Percentiles rank a stretch among this genome's conserved stretches.
Conservation (phyloP, 768 basidiomycete species). For the Tephrocybe sp. region DNA sequence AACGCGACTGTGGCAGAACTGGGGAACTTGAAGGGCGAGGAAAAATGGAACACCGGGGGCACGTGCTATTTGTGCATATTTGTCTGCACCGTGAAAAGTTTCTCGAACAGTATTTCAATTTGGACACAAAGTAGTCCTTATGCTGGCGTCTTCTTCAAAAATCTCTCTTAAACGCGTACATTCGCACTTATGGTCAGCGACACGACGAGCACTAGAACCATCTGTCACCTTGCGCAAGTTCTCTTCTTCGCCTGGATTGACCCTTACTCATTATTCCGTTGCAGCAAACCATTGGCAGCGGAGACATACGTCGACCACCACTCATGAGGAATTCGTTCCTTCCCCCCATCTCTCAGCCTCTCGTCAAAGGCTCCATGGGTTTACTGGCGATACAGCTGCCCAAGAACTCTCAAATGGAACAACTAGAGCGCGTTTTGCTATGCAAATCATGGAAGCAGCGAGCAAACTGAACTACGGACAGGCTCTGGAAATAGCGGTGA, state of each 20-base stretch:
- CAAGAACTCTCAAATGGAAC: conserved; percentile 17
- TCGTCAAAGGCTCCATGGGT: conserved; percentile 5
- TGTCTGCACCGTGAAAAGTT: conserved; percentile 16
- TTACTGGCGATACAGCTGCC: conserved; percentile 13
- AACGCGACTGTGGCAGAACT: conserved; percentile 26
- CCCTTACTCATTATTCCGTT: conserved; percentile 1
- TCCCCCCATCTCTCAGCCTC: conserved; percentile 12
- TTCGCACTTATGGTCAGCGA: conserved; percentile 2
- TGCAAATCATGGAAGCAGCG: conserved; percentile 35
- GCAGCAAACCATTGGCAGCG: conserved; percentile 4
- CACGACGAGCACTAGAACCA: conserved; percentile 1
- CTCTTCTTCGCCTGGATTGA: neutral
- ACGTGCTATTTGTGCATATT: conserved; percentile 18
- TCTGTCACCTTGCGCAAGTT: conserved; percentile 7
- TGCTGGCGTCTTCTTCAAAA: conserved; percentile 15
- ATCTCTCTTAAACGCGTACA: conserved; percentile 10
- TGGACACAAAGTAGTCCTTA: no score
- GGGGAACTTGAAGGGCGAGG: conserved; percentile 13
- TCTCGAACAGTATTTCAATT: neutral
- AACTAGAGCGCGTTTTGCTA: conserved; percentile 29
- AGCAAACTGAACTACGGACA: conserved; percentile 33
- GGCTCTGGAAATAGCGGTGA: conserved; percentile 44
- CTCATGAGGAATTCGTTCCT: conserved; percentile 4
- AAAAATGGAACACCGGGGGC: conserved; percentile 17
- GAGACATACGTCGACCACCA: conserved; percentile 8